Evolutionary conservation across 2,329 filamentous ascomycete genomes (phyloP).

Genomic region (Botryotinia narcissicola): DNA sequence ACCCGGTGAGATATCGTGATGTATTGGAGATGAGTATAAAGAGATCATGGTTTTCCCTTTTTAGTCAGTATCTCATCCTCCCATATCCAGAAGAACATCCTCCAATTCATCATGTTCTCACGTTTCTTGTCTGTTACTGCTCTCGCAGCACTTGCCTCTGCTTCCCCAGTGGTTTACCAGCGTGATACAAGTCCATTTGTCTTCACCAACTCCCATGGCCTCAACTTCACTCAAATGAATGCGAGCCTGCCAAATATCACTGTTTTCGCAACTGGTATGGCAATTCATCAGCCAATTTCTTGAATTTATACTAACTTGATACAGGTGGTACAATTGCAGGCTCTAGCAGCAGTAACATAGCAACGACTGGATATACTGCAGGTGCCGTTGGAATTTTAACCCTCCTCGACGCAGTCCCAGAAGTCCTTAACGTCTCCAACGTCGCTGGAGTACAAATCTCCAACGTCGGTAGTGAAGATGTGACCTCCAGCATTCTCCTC

Average conservation of each 20-base stretch:
- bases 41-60: background rate
- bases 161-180: conserved; percentile 26
- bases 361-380: conserved; percentile 56
- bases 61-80: background rate
- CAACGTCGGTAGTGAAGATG: conserved; percentile 47
- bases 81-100: background rate
- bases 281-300: too few relatives aligned
- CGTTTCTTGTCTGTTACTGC: conserved; percentile 19
- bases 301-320: conserved; percentile 25
- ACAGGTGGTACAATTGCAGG: conserved; percentile 59
- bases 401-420: conserved; percentile 54
- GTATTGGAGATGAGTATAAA: conserved; percentile 8
- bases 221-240: conserved; percentile 35
- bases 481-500: conserved; percentile 51
- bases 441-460: conserved; percentile 52
- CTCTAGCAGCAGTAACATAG: conserved; percentile 46
- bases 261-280: conserved; percentile 32
- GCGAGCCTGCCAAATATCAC: conserved; percentile 30
- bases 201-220: conserved; percentile 32
- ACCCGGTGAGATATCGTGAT: background rate
- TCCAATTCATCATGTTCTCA: conserved; percentile 7
- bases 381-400: conserved; percentile 37
- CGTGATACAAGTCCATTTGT: conserved; percentile 27
- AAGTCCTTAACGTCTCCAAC: conserved; percentile 53
- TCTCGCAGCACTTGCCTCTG: conserved; percentile 21